Base-by-base conservation (phyloP, 805 yeast genomes). In the Candida bentonensis region DNA sequence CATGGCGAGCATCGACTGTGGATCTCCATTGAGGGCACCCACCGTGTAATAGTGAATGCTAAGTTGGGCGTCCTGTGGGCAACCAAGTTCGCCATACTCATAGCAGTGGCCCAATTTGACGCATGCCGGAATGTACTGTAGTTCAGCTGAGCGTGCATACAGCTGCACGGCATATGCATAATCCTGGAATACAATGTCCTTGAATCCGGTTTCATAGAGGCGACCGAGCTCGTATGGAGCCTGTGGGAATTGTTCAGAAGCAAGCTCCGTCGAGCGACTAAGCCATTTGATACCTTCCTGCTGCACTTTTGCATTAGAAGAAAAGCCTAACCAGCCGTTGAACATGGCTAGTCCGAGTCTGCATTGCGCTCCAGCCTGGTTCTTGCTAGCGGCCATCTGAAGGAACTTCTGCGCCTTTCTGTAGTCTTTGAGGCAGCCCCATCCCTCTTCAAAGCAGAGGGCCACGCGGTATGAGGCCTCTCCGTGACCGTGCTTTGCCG, bases 351-450 rank as follows among this genome's bases (percentile, higher is more conserved):
- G 69, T 3, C 97, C 98, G 50, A 87, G 68, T 59, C 88, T 84
- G 66, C 80, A 82, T 94, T 89, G 86, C 3, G 97, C 96, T n/a
- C 94, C 88, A 0, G 96, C 87, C 61, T 89, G 98, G 56, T 84
- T 86, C 58, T 82, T 81, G 25, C 87, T 73, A 0, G 97, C 94
- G 0, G 97, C 95, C 56, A 78, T 78, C 57, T 82, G 81, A 47
- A 86, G 65, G 58, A 79, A 86, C 52, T 85, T 94, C 4, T 86
- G 66, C 1, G 94, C 87, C 54, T 85, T 81, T 46, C 94, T 73
- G 0, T 94, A 79, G 60, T 92, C 96, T 53, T 92, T 73, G 20
- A 85, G 78, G 3, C 89, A 82, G 3, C 98, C 98, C 62, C 88
- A 68, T 15, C 98, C 98, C 62, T 87, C 94, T 61, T 88, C 95